Evolutionary conservation across 108 stramenopile genomes (phyloP).

Genomic region (Cyclotella kingstonii): DNA sequence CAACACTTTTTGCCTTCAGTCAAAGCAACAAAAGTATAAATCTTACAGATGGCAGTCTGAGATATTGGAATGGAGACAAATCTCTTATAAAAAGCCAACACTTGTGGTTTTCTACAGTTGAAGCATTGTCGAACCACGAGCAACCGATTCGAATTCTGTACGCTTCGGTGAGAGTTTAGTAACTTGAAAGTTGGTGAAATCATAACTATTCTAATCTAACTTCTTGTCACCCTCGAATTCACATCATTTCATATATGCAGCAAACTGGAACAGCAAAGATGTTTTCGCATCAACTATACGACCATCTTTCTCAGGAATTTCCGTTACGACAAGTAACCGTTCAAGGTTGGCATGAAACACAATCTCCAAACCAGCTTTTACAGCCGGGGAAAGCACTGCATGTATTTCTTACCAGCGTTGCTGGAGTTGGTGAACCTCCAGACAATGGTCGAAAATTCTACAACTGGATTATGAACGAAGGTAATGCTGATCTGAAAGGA

Average conservation of each 20-base stretch:
- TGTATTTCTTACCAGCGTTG: conserved; percentile 17
- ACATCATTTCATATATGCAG: conserved; percentile 61
- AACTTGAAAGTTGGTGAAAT: too few species aligned
- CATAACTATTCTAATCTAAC: neutral
- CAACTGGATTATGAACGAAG: conserved; percentile 48
- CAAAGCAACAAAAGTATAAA: too few species aligned
- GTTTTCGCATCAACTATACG: conserved; percentile 75
- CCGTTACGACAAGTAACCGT: conserved; percentile 39
- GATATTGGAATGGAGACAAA: too few species aligned
- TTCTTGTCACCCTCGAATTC: too few species aligned
- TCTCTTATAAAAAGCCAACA: neutral
- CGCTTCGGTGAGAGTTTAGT: conserved; percentile 20
- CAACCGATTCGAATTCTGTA: conserved; percentile 22
- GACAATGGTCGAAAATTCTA: conserved; percentile 75
- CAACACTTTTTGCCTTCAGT: too few species aligned
- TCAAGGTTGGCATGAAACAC: conserved; percentile 49
- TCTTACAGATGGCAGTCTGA: too few species aligned
- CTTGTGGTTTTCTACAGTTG: conserved; percentile 9
- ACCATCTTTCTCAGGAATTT: conserved; percentile 47
- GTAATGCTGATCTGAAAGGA: conserved; percentile 6
- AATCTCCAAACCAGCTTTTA: conserved; percentile 54
- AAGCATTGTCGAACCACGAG: conserved; percentile 10
- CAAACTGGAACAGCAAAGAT: conserved; percentile 95
- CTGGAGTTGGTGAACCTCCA: conserved; percentile 22
- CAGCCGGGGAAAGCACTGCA: conserved; percentile 29